phyloP scores from a whole-genome alignment of 1,284 basidiomycete genomes.

The Termitomyces sp. region DNA sequence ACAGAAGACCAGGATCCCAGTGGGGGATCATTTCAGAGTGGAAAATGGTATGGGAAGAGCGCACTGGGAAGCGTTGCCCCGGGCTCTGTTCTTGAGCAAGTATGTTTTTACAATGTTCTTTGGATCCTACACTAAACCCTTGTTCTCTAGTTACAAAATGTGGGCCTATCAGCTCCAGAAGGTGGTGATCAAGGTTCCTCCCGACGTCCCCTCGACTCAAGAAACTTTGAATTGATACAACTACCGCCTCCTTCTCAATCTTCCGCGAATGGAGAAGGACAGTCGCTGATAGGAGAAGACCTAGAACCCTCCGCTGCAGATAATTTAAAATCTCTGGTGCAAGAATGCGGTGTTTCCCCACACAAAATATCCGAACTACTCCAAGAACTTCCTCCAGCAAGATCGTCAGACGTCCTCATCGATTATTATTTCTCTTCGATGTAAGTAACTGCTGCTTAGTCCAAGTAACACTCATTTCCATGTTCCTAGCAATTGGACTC shows the following conservation, averaged over 20 bases:
- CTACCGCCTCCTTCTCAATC: conserved; percentile 5
- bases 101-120: conserved; percentile 29
- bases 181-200: conserved; percentile 17
- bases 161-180: conserved; percentile 38
- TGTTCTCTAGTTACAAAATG: conserved; percentile 49
- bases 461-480: conserved; percentile 3
- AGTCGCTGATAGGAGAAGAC: conserved; percentile 41
- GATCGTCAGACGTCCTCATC: conserved; percentile 68
- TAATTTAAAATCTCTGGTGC: conserved; percentile 75
- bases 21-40: conserved; percentile 73
- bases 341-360: conserved; percentile 85
- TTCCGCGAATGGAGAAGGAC: conserved; percentile 14
- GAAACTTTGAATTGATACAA: conserved; percentile 17
- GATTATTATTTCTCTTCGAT: conserved; percentile 75
- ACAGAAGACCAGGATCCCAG: conserved; percentile 69
- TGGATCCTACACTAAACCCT: background rate
- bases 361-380: conserved; percentile 87
- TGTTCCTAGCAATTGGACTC: conserved; percentile 81
- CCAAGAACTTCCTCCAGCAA: conserved; percentile 77
- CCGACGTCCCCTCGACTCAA: conserved; percentile 24
- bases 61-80: conserved; percentile 75
- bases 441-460: conserved; percentile 37
- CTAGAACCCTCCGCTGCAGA: conserved; percentile 70
- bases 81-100: conserved; percentile 73
- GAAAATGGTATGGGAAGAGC: conserved; percentile 80